Conservation (phyloP, 306 rosid species). For the Casuarina glauca region DNA sequence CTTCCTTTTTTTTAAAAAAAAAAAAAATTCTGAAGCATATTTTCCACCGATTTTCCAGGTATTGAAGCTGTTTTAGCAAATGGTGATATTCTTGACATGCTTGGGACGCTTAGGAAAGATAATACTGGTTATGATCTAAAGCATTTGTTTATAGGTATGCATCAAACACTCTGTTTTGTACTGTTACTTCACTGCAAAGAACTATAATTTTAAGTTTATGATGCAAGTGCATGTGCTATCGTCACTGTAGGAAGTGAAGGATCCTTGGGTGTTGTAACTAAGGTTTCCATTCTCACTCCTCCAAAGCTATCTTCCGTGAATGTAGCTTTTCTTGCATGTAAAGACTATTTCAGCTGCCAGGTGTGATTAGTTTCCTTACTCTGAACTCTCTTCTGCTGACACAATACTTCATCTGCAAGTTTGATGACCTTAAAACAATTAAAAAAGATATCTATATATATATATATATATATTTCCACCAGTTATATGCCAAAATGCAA, state of each 20-base stretch:
- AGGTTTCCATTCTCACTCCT: conserved; percentile 89
- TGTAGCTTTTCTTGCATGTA: conserved; percentile 84
- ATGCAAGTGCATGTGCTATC: conserved; percentile 23
- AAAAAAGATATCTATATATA: background rate
- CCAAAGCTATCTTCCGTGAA: conserved; percentile 79
- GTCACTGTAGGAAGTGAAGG: conserved; percentile 90
- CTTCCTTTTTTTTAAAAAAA: too few relatives aligned
- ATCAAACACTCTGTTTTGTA: conserved; percentile 10
- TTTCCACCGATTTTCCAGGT: conserved; percentile 50
- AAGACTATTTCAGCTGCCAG: conserved; percentile 83
- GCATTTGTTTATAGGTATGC: conserved; percentile 89
- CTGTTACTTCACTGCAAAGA: conserved; percentile 15
- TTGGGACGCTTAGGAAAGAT: conserved; percentile 87
- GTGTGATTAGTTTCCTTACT: conserved; percentile 41
- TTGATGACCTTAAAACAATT: background rate
- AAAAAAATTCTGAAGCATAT: conserved; percentile 21
- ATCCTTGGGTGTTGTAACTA: conserved; percentile 92
- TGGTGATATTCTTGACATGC: conserved; percentile 92
- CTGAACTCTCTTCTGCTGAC: conserved; percentile 20
- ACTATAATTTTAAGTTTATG: background rate
- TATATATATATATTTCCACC: background rate
- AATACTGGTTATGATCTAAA: conserved; percentile 94
- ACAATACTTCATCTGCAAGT: background rate
- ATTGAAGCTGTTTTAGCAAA: conserved; percentile 90
- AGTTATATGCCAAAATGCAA: background rate